Conservation (phyloP, 2,329 filamentous ascomycete species). For the Ilyonectria destructans region DNA sequence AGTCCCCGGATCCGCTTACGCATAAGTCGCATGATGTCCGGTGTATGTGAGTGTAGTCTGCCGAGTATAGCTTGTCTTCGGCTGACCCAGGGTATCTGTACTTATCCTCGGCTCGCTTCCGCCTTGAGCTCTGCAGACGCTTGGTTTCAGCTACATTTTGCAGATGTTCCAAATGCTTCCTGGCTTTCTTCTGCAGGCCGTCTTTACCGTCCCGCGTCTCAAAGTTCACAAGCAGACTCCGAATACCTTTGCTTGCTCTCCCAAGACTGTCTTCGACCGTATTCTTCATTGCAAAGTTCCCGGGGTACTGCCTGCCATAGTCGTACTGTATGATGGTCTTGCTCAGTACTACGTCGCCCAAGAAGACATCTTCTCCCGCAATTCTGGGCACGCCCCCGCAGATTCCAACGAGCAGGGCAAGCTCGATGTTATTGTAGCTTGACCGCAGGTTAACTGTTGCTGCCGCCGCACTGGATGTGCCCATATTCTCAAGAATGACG, state of each 20-base stretch:
- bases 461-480: conserved; percentile 49
- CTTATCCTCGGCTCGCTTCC: not conserved
- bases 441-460: conserved; percentile 47
- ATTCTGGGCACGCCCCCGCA: conserved; percentile 55
- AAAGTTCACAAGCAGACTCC: conserved; percentile 45
- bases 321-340: conserved; percentile 51
- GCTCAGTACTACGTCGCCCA: conserved; percentile 55
- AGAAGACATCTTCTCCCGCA: conserved; percentile 39
- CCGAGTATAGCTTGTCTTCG: conserved; percentile 50
- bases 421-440: conserved; percentile 53
- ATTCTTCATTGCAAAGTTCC: conserved; percentile 46
- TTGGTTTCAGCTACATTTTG: not conserved
- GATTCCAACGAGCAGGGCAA: conserved; percentile 57
- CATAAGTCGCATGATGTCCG: conserved; percentile 19
- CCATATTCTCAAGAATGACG: conserved; percentile 46
- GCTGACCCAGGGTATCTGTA: conserved; percentile 48
- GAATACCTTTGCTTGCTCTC: conserved; percentile 44
- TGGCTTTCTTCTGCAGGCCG: not conserved
- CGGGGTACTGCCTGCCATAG: conserved; percentile 47
- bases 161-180: not conserved
- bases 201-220: conserved; percentile 32
- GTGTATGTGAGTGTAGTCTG: conserved; percentile 54
- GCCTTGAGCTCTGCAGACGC: not conserved
- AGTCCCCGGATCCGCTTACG: not conserved
- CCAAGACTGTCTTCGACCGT: conserved; percentile 46